Conservation (phyloP, 73 alveolate species). For the Paramecium caudatum region DNA sequence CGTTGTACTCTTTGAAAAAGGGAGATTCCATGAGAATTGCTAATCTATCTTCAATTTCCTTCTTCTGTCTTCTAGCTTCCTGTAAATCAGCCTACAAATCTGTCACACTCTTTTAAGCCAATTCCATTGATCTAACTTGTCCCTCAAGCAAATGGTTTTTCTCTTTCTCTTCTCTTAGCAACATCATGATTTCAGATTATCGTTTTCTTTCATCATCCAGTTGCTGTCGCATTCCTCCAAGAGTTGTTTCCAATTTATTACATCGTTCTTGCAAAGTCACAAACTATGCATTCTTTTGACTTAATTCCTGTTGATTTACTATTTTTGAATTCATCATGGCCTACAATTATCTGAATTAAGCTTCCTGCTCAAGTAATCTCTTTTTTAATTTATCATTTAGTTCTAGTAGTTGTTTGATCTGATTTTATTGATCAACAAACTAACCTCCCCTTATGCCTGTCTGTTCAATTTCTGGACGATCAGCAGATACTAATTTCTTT, state of each 20-base stretch:
- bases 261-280: conserved; percentile 22
- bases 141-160: conserved; percentile 1
- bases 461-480: not conserved
- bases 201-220: conserved; percentile 50
- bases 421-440: not conserved
- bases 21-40: conserved; percentile 60
- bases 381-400: conserved; percentile 54
- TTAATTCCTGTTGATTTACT: conserved; percentile 10
- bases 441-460: conserved; percentile 31
- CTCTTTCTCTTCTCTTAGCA: conserved; percentile 23
- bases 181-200: conserved; percentile 31
- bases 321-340: conserved; percentile 57
- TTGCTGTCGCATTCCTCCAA: not conserved
- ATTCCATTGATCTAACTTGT: conserved; percentile 41
- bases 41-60: conserved; percentile 41
- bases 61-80: conserved; percentile 60
- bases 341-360: conserved; percentile 31
- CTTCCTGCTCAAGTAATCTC: conserved; percentile 9
- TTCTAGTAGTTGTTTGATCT: conserved; percentile 42
- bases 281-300: conserved; percentile 44
- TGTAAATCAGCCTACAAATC: conserved; percentile 43
- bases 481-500: conserved; percentile 53
- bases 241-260: conserved; percentile 9
- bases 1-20: conserved; percentile 71
- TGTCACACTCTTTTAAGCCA: conserved; percentile 25